These are phyloP conservation scores for Zalerion maritima DNA, from an alignment of 495 filamentous ascomycete genomes.

Conservation along the genomic window DNA sequence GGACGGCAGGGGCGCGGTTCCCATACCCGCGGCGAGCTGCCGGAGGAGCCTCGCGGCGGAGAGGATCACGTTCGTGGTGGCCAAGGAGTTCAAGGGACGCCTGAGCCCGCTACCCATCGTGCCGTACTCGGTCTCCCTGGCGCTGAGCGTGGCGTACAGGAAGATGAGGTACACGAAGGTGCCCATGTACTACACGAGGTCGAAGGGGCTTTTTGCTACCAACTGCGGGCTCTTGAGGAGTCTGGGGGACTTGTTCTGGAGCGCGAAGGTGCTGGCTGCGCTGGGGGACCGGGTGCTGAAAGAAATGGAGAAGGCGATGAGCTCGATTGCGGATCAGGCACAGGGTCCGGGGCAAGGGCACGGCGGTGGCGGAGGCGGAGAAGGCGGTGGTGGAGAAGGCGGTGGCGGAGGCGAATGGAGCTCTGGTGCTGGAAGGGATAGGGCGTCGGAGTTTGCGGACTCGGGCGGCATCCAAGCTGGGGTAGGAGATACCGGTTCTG, in stretches of 20 bases:
- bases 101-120: constrained; percentile 49
- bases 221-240: constrained; percentile 42
- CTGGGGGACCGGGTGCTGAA: constrained; percentile 29
- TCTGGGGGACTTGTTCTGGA: constrained; percentile 44
- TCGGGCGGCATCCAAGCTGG: constrained; percentile 2
- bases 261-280: constrained; percentile 46
- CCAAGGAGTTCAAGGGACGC: constrained; percentile 34
- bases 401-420: constrained; percentile 9
- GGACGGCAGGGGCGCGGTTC: constrained; percentile 34
- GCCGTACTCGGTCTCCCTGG: constrained; percentile 51
- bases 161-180: constrained; percentile 53
- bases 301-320: constrained; percentile 24
- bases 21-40: constrained; percentile 38
- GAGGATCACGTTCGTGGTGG: constrained; percentile 47
- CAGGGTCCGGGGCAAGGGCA: constrained; percentile 5
- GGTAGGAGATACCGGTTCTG: not conserved
- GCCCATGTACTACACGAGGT: constrained; percentile 46
- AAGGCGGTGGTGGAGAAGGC: constrained; percentile 12
- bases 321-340: constrained; percentile 13
- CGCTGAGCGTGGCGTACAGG: constrained; percentile 55
- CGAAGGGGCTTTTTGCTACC: constrained; percentile 42
- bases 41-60: constrained; percentile 51
- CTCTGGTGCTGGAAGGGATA: constrained; percentile 5
- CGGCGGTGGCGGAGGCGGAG: constrained; percentile 9
- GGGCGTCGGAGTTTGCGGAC: constrained; percentile 6